Conservation (phyloP, 140 eudicot genomes). For the Senecio squalidus region DNA sequence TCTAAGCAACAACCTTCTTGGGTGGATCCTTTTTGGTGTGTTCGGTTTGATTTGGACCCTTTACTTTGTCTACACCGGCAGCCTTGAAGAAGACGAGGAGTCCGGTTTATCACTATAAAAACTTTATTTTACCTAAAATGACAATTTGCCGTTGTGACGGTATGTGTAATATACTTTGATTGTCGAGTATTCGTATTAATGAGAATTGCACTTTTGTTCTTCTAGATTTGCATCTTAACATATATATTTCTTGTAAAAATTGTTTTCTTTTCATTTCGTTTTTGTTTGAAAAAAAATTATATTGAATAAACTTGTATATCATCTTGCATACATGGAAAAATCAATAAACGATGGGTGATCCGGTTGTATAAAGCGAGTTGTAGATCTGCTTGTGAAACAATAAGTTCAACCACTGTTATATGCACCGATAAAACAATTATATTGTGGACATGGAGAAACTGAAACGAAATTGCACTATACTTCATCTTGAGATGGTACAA, state of each 20-base stretch:
- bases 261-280: not conserved
- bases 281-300: not conserved
- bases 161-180: constrained; percentile 33
- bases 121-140: constrained; percentile 6
- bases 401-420: constrained; percentile 33
- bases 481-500: constrained; percentile 16
- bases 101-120: constrained; percentile 84
- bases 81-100: constrained; percentile 95
- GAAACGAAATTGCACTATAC: constrained; percentile 22
- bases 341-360: constrained; percentile 8
- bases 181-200: constrained; percentile 21
- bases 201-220: constrained; percentile 32
- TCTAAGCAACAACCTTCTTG: constrained; percentile 87
- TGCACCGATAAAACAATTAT: constrained; percentile 12
- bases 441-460: constrained; percentile 31
- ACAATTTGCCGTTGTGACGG: constrained; percentile 28
- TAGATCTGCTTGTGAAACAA: constrained; percentile 32
- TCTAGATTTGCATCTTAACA: constrained; percentile 11
- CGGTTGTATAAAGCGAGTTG: not conserved
- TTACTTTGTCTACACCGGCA: constrained; percentile 50
- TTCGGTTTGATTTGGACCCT: constrained; percentile 85
- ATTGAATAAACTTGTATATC: not conserved
- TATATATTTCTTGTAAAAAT: constrained; percentile 9
- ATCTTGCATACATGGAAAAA: not conserved
- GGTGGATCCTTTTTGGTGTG: constrained; percentile 87